phyloP scores from a whole-genome alignment of 2,329 filamentous ascomycete species.

The Aspergillus pseudonomiae region DNA sequence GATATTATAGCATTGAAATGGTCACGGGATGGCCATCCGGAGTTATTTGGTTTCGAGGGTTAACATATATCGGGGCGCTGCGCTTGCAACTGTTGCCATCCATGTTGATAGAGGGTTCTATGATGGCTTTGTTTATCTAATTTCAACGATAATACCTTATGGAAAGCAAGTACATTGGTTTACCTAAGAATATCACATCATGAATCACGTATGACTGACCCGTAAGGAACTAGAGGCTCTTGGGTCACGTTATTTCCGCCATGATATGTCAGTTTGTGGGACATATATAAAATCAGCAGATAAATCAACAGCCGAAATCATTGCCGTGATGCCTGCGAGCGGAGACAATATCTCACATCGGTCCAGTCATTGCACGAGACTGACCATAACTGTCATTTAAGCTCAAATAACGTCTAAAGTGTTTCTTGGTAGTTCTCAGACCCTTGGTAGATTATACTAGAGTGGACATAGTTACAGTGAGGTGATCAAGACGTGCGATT shows the following conservation, averaged over 20 bases:
- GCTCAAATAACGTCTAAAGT: constrained; percentile 27
- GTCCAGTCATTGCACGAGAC: constrained; percentile 14
- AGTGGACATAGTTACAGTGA: constrained; percentile 30
- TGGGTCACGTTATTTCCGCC: not conserved
- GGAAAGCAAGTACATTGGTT: not conserved
- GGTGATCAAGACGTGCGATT: constrained; percentile 36
- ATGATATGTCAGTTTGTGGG: no score
- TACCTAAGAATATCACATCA: not conserved
- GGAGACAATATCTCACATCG: constrained; percentile 16
- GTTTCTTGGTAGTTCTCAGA: constrained; percentile 19
- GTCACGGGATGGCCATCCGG: constrained; percentile 22
- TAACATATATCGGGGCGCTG: constrained; percentile 5
- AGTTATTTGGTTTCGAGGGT: constrained; percentile 21
- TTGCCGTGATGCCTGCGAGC: constrained; percentile 29
- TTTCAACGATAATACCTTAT: not conserved
- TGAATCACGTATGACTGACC: not conserved
- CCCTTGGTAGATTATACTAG: constrained; percentile 14
- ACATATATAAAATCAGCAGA: not conserved
- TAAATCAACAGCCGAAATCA: constrained; percentile 33
- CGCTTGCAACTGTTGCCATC: not conserved
- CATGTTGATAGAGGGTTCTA: not conserved
- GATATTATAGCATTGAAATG: constrained; percentile 22
- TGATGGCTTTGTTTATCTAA: not conserved
- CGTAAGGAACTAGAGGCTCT: not conserved
- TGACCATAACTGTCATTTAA: constrained; percentile 22